Evolutionary conservation across 2,329 filamentous ascomycete genomes (phyloP).

Genomic region (Fusarium decemcellulare): DNA sequence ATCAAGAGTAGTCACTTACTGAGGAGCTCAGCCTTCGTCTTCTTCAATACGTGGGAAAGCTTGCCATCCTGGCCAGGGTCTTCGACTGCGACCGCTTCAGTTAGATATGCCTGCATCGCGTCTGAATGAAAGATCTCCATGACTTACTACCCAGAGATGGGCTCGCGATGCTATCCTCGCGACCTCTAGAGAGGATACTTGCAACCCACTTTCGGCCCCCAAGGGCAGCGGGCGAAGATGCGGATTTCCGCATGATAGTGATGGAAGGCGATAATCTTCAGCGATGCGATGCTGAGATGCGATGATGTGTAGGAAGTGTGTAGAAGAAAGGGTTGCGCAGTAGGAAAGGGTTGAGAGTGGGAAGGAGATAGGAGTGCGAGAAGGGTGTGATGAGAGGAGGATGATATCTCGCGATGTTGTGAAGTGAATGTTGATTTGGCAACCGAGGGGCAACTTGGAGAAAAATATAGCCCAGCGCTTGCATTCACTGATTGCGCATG

Average conservation of each 20-base stretch:
- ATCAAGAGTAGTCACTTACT: conserved; percentile 13
- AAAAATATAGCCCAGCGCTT: too few relatives aligned
- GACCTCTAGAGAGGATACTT: neutral
- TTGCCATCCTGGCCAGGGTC: conserved; percentile 9
- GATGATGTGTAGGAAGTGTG: neutral
- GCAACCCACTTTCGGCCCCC: conserved; percentile 24
- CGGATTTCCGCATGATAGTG: conserved; percentile 21
- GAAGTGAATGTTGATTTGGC: conserved; percentile 6
- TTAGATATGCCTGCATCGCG: neutral
- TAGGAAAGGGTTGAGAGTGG: neutral
- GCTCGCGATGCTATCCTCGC: neutral
- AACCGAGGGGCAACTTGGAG: neutral
- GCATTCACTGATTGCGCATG: too few relatives aligned
- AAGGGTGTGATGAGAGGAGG: neutral
- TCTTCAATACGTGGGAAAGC: conserved; percentile 12
- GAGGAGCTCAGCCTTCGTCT: conserved; percentile 18
- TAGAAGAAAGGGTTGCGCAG: neutral
- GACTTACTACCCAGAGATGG: conserved; percentile 8
- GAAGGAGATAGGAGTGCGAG: neutral
- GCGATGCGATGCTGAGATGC: neutral
- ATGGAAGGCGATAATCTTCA: neutral
- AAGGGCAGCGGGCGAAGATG: conserved; percentile 25
- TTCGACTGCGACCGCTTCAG: conserved; percentile 8
- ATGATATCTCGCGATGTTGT: neutral
- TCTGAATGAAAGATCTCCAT: too few relatives aligned